Evolutionary conservation across 2,329 filamentous ascomycete genomes (phyloP).

Genomic region (Decorospora gaudefroyi): DNA sequence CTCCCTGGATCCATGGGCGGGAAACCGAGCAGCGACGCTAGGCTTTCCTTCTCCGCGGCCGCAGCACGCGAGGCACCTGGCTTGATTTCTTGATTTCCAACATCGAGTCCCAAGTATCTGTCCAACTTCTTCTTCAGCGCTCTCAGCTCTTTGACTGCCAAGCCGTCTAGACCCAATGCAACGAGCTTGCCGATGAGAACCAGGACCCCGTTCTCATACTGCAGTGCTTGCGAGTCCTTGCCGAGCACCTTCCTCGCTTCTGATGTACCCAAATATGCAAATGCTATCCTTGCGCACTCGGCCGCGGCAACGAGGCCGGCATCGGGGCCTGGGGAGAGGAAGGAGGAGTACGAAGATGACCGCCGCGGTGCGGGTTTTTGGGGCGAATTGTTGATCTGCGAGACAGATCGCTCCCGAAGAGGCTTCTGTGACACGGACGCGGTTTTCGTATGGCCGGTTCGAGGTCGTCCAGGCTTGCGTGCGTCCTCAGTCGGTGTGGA

Average conservation of each 20-base stretch:
- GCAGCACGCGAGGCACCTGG: slow-evolving; percentile 34
- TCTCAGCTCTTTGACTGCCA: slow-evolving; percentile 70
- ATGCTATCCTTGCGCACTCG: slow-evolving; percentile 71
- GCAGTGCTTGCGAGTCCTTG: slow-evolving; percentile 63
- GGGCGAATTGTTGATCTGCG: slow-evolving; percentile 63
- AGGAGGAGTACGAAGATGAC: slow-evolving; percentile 46
- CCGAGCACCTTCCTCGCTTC: slow-evolving; percentile 58
- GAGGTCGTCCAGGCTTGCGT: slow-evolving; percentile 28
- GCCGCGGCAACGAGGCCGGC: slow-evolving; percentile 58
- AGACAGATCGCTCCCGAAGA: slow-evolving; percentile 64
- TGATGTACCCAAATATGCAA: slow-evolving; percentile 64
- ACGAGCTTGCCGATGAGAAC: slow-evolving; percentile 70
- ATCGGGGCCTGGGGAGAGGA: slow-evolving; percentile 33
- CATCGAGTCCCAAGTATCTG: slow-evolving; percentile 23
- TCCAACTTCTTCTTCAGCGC: slow-evolving; percentile 68
- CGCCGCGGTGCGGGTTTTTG: slow-evolving; percentile 43
- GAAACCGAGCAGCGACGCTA: slow-evolving; percentile 68
- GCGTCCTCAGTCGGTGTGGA: slow-evolving; percentile 37
- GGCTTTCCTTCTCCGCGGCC: slow-evolving; percentile 50
- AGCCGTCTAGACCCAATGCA: slow-evolving; percentile 65
- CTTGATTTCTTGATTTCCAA: slow-evolving; percentile 12
- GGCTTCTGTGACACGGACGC: slow-evolving; percentile 60
- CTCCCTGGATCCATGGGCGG: slow-evolving; percentile 47
- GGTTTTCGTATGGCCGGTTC: slow-evolving; percentile 22
- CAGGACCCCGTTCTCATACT: slow-evolving; percentile 74